Conservation (phyloP, 2,329 filamentous ascomycete genomes). For the Chrysosporium queenslandicum region DNA sequence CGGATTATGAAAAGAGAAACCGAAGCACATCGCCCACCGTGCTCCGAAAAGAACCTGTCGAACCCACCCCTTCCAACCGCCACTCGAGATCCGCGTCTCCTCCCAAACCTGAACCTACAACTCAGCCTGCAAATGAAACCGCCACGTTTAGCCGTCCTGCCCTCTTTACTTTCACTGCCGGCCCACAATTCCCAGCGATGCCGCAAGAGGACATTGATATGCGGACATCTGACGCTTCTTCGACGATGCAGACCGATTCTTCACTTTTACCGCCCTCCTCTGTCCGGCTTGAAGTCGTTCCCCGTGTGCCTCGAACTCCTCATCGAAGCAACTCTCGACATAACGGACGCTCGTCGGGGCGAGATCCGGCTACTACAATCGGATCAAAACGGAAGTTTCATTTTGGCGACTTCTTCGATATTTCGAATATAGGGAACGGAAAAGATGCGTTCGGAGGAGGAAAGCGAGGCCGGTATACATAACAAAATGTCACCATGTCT, state of each 20-base stretch:
- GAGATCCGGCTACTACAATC: slow-evolving; percentile 32
- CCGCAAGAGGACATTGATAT: slow-evolving; percentile 36
- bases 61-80: slow-evolving; percentile 23
- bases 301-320: slow-evolving; percentile 33
- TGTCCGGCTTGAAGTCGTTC: slow-evolving; percentile 36
- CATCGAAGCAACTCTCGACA: slow-evolving; percentile 32
- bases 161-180: slow-evolving; percentile 37
- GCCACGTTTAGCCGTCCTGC: slow-evolving; percentile 23
- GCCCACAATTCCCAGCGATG: slow-evolving; percentile 30
- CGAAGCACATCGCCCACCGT: slow-evolving; percentile 30
- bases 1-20: slow-evolving; percentile 30
- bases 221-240: slow-evolving; percentile 31
- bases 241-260: slow-evolving; percentile 20
- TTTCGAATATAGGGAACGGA: slow-evolving; percentile 37
- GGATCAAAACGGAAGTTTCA: slow-evolving; percentile 41
- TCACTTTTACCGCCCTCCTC: slow-evolving; percentile 24
- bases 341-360: slow-evolving; percentile 29
- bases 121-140: slow-evolving; percentile 16
- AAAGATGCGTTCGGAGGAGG: slow-evolving; percentile 36
- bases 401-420: slow-evolving; percentile 42
- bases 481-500: slow-evolving; percentile 13
- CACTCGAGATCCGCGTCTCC: slow-evolving; percentile 25
- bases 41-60: slow-evolving; percentile 26
- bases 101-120: slow-evolving; percentile 21
- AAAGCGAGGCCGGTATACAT: slow-evolving; percentile 40